Evolutionary conservation across 805 yeast genomes (phyloP).

Genomic region (Candida qinlingensis): DNA sequence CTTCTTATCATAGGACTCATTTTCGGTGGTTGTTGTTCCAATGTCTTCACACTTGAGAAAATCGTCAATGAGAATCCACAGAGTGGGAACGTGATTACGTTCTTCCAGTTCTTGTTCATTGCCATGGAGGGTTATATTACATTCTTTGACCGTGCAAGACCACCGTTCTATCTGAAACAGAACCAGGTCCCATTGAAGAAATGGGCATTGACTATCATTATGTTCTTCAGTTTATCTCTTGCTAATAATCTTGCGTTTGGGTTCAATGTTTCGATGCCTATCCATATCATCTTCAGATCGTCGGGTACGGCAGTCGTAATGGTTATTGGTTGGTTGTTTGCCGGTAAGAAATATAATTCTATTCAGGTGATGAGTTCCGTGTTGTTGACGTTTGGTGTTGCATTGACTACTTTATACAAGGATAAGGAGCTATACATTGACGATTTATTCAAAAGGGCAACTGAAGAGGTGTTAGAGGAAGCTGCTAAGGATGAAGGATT

Average conservation of each 20-base stretch:
- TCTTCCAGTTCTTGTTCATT: slow-evolving; percentile 50
- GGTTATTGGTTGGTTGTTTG: slow-evolving; percentile 45
- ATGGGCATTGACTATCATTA: slow-evolving; percentile 41
- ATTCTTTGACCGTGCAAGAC: slow-evolving; percentile 28
- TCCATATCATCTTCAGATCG: slow-evolving; percentile 63
- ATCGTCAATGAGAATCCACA: slow-evolving; percentile 35
- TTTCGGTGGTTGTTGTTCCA: slow-evolving; percentile 72
- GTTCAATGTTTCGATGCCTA: slow-evolving; percentile 55
- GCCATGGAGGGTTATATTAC: slow-evolving; percentile 37
- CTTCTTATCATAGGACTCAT: slow-evolving; percentile 30
- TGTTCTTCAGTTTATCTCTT: slow-evolving; percentile 47
- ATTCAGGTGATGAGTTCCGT: slow-evolving; percentile 46
- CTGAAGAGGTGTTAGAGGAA: background rate
- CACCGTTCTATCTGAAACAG: slow-evolving; percentile 28
- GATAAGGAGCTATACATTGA: background rate
- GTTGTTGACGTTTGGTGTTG: slow-evolving; percentile 47
- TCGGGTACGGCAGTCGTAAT: slow-evolving; percentile 59
- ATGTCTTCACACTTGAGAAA: slow-evolving; percentile 58
- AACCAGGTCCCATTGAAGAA: slow-evolving; percentile 37
- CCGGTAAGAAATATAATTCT: slow-evolving; percentile 39
- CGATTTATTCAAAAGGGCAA: background rate
- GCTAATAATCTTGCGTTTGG: slow-evolving; percentile 55
- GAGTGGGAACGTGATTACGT: slow-evolving; percentile 51
- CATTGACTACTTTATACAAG: slow-evolving; percentile 9
- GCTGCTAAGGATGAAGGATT: slow-evolving; percentile 1